These are phyloP conservation scores for Epichloe coenophiala DNA, from an alignment of 2,329 filamentous ascomycete genomes.

Conservation along the genomic window DNA sequence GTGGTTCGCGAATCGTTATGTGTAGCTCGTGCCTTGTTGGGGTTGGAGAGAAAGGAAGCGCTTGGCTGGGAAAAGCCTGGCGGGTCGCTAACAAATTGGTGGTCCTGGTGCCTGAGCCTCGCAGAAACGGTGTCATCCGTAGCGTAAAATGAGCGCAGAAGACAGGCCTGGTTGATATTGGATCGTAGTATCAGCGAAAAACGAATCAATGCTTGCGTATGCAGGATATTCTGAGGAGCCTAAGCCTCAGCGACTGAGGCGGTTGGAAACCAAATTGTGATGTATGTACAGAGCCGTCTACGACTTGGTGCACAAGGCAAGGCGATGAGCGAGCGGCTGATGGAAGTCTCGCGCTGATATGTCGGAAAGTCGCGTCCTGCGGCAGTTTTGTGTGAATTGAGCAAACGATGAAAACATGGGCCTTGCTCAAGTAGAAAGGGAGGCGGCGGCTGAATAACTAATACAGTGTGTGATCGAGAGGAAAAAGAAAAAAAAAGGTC, in stretches of 20 bases:
- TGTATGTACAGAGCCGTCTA: background rate
- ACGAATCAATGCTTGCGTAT: too few species aligned
- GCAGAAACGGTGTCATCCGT: background rate
- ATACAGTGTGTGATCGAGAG: background rate
- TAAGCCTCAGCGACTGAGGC: background rate
- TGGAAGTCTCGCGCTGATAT: background rate
- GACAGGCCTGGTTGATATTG: background rate
- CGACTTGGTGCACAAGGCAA: background rate
- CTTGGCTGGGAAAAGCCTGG: background rate
- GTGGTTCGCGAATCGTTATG: background rate
- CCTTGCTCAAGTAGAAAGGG: too few species aligned
- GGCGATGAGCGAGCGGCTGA: background rate
- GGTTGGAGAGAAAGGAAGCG: background rate
- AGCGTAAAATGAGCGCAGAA: background rate
- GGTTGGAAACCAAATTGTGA: background rate
- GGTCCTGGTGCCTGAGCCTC: background rate
- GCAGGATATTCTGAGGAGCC: too few species aligned
- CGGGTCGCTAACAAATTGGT: background rate
- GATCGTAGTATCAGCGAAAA: background rate
- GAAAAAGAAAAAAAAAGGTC: background rate
- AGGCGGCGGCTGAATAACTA: background rate
- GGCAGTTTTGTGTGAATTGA: background rate
- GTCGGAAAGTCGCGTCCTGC: background rate
- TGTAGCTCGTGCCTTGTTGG: background rate
- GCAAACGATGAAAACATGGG: too few species aligned